Conservation (phyloP, 352 stramenopile species). For the Phytopythium mirpurense region DNA sequence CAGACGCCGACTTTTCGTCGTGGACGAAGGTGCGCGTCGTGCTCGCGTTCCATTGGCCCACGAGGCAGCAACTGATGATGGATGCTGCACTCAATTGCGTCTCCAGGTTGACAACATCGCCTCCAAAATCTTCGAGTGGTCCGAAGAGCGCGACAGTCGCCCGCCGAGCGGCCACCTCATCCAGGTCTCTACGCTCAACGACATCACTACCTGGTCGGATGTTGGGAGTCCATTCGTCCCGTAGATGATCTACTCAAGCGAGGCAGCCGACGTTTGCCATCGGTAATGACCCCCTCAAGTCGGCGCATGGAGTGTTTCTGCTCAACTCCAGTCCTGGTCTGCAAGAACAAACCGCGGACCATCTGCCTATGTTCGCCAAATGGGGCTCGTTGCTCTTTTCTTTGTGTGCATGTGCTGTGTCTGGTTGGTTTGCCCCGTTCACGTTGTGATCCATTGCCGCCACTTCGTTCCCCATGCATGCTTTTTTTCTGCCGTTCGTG, state of each 20-base stretch:
- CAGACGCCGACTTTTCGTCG: conserved; percentile 74
- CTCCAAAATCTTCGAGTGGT: conserved; percentile 74
- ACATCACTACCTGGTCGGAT: conserved; percentile 57
- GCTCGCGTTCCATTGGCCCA: too few relatives aligned
- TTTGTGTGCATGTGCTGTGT: background rate
- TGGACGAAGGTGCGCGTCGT: conserved; percentile 59
- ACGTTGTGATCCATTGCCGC: background rate
- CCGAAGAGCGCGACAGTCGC: conserved; percentile 28
- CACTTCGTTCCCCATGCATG: too few relatives aligned
- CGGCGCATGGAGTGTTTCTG: too few relatives aligned
- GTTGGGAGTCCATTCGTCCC: conserved; percentile 55
- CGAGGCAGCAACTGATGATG: too few relatives aligned
- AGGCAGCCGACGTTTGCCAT: too few relatives aligned
- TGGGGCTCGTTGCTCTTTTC: background rate
- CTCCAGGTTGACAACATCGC: conserved; percentile 61
- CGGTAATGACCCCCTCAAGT: too few relatives aligned
- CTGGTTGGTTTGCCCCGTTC: background rate
- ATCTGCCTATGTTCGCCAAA: background rate
- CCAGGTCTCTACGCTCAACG: conserved; percentile 54
- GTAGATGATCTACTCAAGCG: background rate
- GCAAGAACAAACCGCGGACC: background rate
- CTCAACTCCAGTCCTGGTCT: too few relatives aligned
- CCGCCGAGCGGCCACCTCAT: conserved; percentile 66
- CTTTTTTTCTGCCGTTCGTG: background rate
- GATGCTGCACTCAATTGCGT: background rate